Evolutionary conservation across 495 filamentous ascomycete genomes (phyloP).

Genomic region (Jackrogersella minutella): DNA sequence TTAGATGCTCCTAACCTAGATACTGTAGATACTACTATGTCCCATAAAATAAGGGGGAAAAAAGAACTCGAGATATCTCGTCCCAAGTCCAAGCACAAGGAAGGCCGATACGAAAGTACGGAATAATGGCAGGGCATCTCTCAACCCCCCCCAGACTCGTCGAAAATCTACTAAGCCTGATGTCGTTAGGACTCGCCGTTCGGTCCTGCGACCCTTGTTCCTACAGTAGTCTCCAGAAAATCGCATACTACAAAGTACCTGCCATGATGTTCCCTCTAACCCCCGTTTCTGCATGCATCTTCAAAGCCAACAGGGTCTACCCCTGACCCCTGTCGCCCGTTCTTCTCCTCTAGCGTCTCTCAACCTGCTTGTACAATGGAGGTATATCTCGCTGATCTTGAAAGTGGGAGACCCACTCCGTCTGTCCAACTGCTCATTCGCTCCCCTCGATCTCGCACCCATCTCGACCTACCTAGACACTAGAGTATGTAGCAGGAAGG

Average conservation of each 20-base stretch:
- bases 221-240: conserved; percentile 39
- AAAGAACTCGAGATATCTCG: background rate
- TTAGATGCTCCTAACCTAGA: too few relatives aligned
- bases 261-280: conserved; percentile 32
- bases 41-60: too few relatives aligned
- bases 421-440: conserved; percentile 17
- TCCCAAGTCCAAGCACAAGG: conserved; percentile 6
- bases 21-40: too few relatives aligned
- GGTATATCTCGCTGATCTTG: conserved; percentile 43
- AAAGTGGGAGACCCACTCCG: conserved; percentile 26
- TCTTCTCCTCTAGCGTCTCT: conserved; percentile 30
- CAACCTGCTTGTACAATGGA: conserved; percentile 23
- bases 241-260: conserved; percentile 24
- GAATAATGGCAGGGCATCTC: conserved; percentile 5
- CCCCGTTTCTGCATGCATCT: conserved; percentile 30
- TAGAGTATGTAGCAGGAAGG: conserved; percentile 6
- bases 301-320: conserved; percentile 22
- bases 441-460: conserved; percentile 37
- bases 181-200: conserved; percentile 35
- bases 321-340: conserved; percentile 24
- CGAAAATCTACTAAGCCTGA: conserved; percentile 27
- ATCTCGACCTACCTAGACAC: conserved; percentile 15
- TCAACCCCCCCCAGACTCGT: conserved; percentile 26
- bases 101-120: conserved; percentile 17
- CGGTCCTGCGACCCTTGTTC: conserved; percentile 36